Evolutionary conservation across 345 rosid genomes (phyloP).

Genomic region (Lepidium sativum): DNA sequence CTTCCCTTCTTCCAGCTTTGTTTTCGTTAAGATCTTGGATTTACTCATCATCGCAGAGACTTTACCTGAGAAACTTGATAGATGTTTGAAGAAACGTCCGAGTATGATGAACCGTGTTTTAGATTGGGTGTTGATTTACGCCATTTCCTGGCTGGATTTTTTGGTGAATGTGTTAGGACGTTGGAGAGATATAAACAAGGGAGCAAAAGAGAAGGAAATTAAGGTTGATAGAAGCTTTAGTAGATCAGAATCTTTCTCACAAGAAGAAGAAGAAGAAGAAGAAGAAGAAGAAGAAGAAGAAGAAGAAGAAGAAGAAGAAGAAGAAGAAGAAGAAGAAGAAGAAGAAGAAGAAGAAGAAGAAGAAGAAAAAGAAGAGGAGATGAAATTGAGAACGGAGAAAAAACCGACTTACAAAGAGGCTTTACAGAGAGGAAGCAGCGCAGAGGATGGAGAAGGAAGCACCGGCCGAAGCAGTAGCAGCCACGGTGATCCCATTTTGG

Average conservation of each 20-base stretch:
- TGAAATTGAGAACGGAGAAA: not conserved
- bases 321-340: not conserved
- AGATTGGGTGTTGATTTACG: constrained; percentile 24
- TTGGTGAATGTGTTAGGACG: constrained; percentile 14
- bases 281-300: not conserved
- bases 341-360: not conserved
- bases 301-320: not conserved
- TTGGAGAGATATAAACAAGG: constrained; percentile 26
- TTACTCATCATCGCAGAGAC: constrained; percentile 31
- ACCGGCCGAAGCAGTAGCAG: not conserved
- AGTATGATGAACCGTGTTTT: constrained; percentile 25
- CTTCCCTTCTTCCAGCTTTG: constrained; percentile 41
- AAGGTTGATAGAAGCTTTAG: constrained; percentile 29
- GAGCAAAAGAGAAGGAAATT: constrained; percentile 51
- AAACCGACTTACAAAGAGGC: constrained; percentile 44
- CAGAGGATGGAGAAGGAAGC: constrained; percentile 21
- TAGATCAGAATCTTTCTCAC: constrained; percentile 17
- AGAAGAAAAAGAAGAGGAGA: not conserved
- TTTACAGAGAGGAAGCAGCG: constrained; percentile 36
- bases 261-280: not conserved
- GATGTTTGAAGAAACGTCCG: constrained; percentile 20
- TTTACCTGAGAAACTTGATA: constrained; percentile 45
- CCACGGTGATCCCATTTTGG: constrained; percentile 36
- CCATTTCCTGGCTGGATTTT: constrained; percentile 36
- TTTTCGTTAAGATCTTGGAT: constrained; percentile 39